phyloP scores from a whole-genome alignment of 176 grass and related monocot genomes.

The Triticum timopheevii region DNA sequence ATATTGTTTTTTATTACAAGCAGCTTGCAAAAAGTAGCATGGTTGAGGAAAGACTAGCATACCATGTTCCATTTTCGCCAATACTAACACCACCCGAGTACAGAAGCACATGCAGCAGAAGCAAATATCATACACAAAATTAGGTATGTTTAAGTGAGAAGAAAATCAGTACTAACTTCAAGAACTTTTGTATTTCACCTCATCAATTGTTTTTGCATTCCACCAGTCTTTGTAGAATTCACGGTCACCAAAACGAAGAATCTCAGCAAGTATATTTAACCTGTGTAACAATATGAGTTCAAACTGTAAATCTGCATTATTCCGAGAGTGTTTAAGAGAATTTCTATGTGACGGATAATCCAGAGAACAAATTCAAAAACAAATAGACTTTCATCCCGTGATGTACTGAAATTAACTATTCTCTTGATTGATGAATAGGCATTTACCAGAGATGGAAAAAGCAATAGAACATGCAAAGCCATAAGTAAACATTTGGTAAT shows the following conservation, averaged over 20 bases:
- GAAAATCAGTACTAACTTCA: not conserved
- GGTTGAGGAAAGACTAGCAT: conserved; percentile 27
- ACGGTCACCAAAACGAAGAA: conserved; percentile 91
- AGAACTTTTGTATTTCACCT: conserved; percentile 47
- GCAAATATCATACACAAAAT: conserved; percentile 33
- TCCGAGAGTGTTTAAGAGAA: not conserved
- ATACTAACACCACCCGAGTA: conserved; percentile 63
- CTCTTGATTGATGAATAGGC: conserved; percentile 9
- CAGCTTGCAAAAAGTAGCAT: not conserved
- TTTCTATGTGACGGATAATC: not conserved
- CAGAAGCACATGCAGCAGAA: conserved; percentile 33
- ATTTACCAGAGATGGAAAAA: conserved; percentile 97
- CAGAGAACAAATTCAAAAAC: not conserved
- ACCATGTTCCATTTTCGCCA: conserved; percentile 99
- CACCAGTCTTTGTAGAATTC: conserved; percentile 99
- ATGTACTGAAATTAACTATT: not conserved
- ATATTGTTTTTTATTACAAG: not conserved
- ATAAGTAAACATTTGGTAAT: conserved; percentile 91
- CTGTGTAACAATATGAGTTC: conserved; percentile 28
- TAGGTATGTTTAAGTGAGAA: conserved; percentile 26
- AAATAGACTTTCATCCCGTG: not conserved
- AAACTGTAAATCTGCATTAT: conserved; percentile 11
- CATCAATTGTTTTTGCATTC: conserved; percentile 99
- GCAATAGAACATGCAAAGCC: conserved; percentile 99
- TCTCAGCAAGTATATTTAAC: conserved; percentile 99